Conservation (phyloP, 169 alveolate species). For the Fabrea salina region DNA sequence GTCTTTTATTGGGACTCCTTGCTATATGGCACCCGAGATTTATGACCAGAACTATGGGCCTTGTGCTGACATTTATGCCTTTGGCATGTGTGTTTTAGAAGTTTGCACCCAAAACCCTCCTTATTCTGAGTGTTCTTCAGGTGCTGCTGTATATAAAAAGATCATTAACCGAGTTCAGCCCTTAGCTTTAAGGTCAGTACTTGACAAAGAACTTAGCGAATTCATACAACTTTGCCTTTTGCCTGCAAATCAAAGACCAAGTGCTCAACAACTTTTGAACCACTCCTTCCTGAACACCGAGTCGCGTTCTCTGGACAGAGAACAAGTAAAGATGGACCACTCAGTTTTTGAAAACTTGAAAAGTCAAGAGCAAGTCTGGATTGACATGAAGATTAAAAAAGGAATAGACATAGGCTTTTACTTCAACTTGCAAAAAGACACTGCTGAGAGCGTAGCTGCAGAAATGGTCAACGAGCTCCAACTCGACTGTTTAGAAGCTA, state of each 20-base stretch:
- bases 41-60: conserved; percentile 87
- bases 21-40: conserved; percentile 90
- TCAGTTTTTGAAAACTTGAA: no score
- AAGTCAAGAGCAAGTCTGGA: no score
- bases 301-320: conserved; percentile 23
- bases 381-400: no score
- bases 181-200: conserved; percentile 54
- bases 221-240: conserved; percentile 73
- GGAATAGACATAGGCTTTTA: background rate
- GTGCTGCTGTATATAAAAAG: conserved; percentile 75
- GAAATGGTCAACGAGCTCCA: conserved; percentile 24
- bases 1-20: conserved; percentile 84
- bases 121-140: conserved; percentile 79
- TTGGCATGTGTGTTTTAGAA: conserved; percentile 89
- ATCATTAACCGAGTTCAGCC: conserved; percentile 43
- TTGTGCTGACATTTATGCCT: conserved; percentile 88
- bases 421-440: background rate
- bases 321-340: background rate
- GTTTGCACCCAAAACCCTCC: conserved; percentile 82
- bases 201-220: conserved; percentile 63
- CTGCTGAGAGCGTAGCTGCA: conserved; percentile 8
- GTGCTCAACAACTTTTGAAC: conserved; percentile 66
- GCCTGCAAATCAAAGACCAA: conserved; percentile 67
- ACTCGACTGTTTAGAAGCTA: no score
- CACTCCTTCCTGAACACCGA: conserved; percentile 51